Evolutionary conservation across 2,329 filamentous ascomycete genomes (phyloP).

Genomic region (Tolypocladium endophyticum): DNA sequence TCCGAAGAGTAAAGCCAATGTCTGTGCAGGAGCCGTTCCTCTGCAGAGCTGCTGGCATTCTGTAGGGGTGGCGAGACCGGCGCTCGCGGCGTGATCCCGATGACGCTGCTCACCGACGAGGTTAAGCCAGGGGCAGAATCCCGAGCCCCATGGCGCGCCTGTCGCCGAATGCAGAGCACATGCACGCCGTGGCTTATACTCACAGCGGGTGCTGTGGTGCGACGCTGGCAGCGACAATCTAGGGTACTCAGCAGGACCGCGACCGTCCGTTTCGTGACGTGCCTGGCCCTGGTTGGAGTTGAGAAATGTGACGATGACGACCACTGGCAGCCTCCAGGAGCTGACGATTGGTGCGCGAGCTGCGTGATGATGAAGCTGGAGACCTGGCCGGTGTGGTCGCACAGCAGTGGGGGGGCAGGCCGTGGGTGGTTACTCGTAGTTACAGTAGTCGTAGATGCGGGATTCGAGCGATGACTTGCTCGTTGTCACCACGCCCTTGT

Average conservation of each 20-base stretch:
- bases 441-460: no score
- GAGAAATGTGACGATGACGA: background rate
- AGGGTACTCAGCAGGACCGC: background rate
- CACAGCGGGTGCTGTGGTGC: background rate
- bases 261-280: background rate
- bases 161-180: background rate
- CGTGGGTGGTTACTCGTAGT: no score
- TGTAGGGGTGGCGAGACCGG: slow-evolving; percentile 1
- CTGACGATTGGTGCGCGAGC: background rate
- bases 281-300: slow-evolving; percentile 1
- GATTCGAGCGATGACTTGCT: background rate
- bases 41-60: slow-evolving; percentile 29
- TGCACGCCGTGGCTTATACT: background rate
- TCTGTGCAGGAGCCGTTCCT: slow-evolving; percentile 45
- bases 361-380: background rate
- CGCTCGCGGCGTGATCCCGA: background rate
- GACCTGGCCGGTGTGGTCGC: background rate
- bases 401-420: background rate
- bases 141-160: background rate
- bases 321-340: background rate
- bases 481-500: background rate
- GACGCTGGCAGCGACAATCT: background rate
- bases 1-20: slow-evolving; percentile 62
- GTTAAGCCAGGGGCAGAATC: background rate
- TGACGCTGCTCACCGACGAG: background rate